phyloP scores from a whole-genome alignment of 257 asterid genomes.

The Linaria vulgaris region DNA sequence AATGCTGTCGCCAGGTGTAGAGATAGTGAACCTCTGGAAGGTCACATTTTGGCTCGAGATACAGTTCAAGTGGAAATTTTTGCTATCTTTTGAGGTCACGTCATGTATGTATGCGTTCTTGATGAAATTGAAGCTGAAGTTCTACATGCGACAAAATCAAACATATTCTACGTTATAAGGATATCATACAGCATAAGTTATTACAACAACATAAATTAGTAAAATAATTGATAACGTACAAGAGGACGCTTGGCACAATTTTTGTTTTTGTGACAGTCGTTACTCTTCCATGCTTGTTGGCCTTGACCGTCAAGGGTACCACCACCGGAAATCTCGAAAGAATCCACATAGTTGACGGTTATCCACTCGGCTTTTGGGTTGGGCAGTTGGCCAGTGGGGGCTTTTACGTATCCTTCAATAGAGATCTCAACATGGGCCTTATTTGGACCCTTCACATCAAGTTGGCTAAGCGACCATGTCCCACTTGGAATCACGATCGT shows the following conservation, averaged over 20 bases:
- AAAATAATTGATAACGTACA: no score
- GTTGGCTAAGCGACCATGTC: constrained; percentile 18
- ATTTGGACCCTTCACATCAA: constrained; percentile 3
- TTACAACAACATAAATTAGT: no score
- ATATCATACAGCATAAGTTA: no score
- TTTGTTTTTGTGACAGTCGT: constrained; percentile 23
- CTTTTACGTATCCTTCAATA: constrained; percentile 28
- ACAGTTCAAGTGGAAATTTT: constrained; percentile 17
- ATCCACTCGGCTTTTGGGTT: constrained; percentile 30
- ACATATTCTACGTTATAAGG: no score
- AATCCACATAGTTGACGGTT: constrained; percentile 17
- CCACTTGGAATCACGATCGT: constrained; percentile 36
- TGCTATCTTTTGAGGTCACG: constrained; percentile 25
- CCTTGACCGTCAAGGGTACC: constrained; percentile 44
- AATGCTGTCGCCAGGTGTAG: constrained; percentile 20
- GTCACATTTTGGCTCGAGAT: constrained; percentile 17
- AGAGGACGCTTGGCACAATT: neutral
- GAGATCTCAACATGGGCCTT: constrained; percentile 17
- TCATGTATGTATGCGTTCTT: constrained; percentile 17
- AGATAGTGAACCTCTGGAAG: constrained; percentile 1
- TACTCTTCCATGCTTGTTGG: constrained; percentile 28
- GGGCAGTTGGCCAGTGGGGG: constrained; percentile 25
- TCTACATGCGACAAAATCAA: neutral
- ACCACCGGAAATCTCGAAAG: constrained; percentile 33
- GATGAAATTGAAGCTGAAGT: constrained; percentile 18